phyloP scores from a whole-genome alignment of 2,329 filamentous ascomycete genomes.

The Thermothelomyces thermophilus region DNA sequence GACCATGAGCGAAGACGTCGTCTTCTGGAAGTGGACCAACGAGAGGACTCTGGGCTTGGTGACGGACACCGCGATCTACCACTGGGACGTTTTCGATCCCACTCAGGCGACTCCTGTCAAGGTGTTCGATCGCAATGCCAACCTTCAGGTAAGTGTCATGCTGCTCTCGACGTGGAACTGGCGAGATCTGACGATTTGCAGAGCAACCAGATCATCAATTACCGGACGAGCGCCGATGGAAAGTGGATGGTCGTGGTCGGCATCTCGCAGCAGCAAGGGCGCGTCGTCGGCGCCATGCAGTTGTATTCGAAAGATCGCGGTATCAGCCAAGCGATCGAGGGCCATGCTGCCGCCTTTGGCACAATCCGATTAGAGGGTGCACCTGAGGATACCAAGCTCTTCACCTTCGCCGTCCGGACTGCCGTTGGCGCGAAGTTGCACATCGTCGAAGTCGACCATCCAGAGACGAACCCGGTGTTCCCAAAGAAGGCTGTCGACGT shows the following conservation, averaged over 20 bases:
- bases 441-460: constrained; percentile 94
- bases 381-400: constrained; percentile 85
- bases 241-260: constrained; percentile 99
- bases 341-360: constrained; percentile 91
- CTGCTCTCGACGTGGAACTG: not conserved
- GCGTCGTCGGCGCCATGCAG: constrained; percentile 94
- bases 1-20: constrained; percentile 93
- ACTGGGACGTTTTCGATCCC: constrained; percentile 94
- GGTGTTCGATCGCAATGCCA: constrained; percentile 89
- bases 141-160: constrained; percentile 62
- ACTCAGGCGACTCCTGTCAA: constrained; percentile 75
- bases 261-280: constrained; percentile 87
- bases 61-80: constrained; percentile 84
- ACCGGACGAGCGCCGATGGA: constrained; percentile 88
- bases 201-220: constrained; percentile 99
- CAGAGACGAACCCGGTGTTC: constrained; percentile 81
- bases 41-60: constrained; percentile 83
- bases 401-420: constrained; percentile 91
- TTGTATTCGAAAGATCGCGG: constrained; percentile 93
- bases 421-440: constrained; percentile 90
- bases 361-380: constrained; percentile 84
- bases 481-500: constrained; percentile 95
- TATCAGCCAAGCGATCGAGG: constrained; percentile 96
- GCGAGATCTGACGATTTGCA: constrained; percentile 32
- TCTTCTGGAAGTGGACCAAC: constrained; percentile 99